Percentiles rank a stretch among this genome's conserved stretches.
Conservation (phyloP, 148 eudicot genomes). For the Rhododendron mucronatum region DNA sequence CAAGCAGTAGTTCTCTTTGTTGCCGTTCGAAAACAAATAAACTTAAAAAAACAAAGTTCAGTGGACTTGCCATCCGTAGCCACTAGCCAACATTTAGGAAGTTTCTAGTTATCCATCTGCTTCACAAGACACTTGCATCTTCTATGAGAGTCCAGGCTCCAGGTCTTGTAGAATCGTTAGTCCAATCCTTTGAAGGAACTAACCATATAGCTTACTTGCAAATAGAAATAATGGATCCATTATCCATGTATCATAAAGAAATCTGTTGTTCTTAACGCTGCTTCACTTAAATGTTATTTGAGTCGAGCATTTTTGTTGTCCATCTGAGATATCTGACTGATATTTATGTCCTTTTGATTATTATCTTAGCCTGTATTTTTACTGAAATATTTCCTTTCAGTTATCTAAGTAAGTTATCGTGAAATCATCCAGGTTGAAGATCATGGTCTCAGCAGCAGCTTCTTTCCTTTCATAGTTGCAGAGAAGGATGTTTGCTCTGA, state of each 20-base stretch:
- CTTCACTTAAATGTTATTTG: not conserved
- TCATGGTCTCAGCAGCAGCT: constrained; percentile 56
- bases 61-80: not conserved
- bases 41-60: not conserved
- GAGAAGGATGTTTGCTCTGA: constrained; percentile 12
- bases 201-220: not conserved
- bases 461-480: constrained; percentile 59
- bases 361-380: not conserved
- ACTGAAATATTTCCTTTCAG: not conserved
- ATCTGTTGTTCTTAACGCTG: not conserved
- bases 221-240: not conserved
- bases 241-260: not conserved
- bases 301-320: not conserved
- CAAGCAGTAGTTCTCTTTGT: not conserved
- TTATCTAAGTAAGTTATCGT: not conserved
- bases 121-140: not conserved
- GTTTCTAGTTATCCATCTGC: not conserved
- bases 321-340: not conserved
- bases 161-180: not conserved
- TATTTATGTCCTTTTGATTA: not conserved
- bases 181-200: not conserved
- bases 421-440: constrained; percentile 47
- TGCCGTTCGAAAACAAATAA: not conserved
- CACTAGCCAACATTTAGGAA: not conserved
- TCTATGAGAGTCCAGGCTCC: not conserved